Percentiles rank a stretch among this genome's conserved stretches.
Conservation (phyloP, 208 protist genomes). For the Crithidia fasciculata region DNA sequence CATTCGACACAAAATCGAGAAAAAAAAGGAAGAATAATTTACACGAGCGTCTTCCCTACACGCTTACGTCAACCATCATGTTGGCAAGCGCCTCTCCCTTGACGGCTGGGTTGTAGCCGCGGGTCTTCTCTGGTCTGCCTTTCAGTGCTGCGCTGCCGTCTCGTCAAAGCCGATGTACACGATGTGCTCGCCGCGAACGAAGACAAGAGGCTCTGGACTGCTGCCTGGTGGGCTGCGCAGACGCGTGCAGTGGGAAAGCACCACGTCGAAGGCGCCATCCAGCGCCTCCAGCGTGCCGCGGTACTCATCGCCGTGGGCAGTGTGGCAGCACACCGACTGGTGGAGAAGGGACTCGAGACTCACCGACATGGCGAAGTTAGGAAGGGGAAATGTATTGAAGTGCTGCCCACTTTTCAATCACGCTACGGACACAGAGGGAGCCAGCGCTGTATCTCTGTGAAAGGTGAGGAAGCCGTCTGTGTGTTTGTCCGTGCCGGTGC, state of each 20-base stretch:
- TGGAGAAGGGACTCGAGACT: slow-evolving; percentile 59
- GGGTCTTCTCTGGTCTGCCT: not conserved
- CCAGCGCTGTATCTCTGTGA: not conserved
- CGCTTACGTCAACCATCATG: too few species aligned
- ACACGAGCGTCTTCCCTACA: too few species aligned
- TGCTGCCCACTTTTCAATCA: too few species aligned
- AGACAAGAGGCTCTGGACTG: slow-evolving; percentile 33
- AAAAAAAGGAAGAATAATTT: not conserved
- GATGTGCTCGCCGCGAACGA: slow-evolving; percentile 81
- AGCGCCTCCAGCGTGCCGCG: slow-evolving; percentile 57
- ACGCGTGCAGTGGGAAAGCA: slow-evolving; percentile 42
- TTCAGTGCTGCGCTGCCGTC: not conserved
- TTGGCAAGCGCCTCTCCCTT: not conserved
- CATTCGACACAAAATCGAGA: not conserved
- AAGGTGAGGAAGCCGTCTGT: too few species aligned
- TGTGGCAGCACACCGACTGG: slow-evolving; percentile 61
- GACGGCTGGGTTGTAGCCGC: not conserved
- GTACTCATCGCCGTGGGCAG: slow-evolving; percentile 58
- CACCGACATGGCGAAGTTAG: slow-evolving; percentile 47
- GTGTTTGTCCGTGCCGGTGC: not conserved
- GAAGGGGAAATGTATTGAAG: slow-evolving; percentile 1
- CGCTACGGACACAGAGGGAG: not conserved
- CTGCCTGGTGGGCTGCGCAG: slow-evolving; percentile 2
- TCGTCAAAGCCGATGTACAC: slow-evolving; percentile 77
- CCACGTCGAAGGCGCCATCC: slow-evolving; percentile 72